Base-by-base conservation (phyloP, 768 basidiomycete species). In the Leucosporidium creatinivorum region DNA sequence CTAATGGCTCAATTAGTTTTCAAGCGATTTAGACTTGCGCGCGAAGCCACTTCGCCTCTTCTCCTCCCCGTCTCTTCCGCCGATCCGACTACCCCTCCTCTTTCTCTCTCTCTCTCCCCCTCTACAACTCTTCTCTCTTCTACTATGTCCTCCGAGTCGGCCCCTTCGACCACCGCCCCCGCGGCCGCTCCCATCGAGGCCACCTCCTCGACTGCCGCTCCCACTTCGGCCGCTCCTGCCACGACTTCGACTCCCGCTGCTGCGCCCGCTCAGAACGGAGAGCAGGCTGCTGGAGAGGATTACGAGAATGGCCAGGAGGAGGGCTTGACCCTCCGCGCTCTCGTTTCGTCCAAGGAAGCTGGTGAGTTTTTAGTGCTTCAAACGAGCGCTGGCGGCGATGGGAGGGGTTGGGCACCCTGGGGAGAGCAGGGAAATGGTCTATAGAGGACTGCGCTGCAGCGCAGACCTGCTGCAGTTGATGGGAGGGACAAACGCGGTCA, bases 281-380 rank as follows among this genome's bases (percentile, higher is more conserved):
- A 44, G 65, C 68, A 63, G 67, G 72, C 61, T 33, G 81, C 82
- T 62, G 82, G 83, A 60, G 73, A 70, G 55, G 83, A 85, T 50
- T 63, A 12, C 23, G 61, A 65, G 59, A 61, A 31, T 17, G 54
- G 62, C 49, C 58, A 66, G 23, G 63, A 67, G 74, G 89, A 91
- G 75, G 83, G 85, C 26, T 83, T 98, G 74, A 93, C 91, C 75
- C 86, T 98, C 60, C 89, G 94, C 73, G 89, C 93, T 51, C 88
- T 98, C 75, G 93, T 98, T 75, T 90, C 86, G 79, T 94, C 92
- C 73, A 96, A 94, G 81, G 70, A 72, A 60, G 70, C 70, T 31
- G 70, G 70, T 67, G 30, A 50, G 69, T 61, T 28, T 15, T 28
- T 56, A 23, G n/a, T 8, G 8, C 39, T 15, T 17, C 8, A 44